Evolutionary conservation across 2,329 filamentous ascomycete genomes (phyloP).

Genomic region (Rasamsonia emersonii): DNA sequence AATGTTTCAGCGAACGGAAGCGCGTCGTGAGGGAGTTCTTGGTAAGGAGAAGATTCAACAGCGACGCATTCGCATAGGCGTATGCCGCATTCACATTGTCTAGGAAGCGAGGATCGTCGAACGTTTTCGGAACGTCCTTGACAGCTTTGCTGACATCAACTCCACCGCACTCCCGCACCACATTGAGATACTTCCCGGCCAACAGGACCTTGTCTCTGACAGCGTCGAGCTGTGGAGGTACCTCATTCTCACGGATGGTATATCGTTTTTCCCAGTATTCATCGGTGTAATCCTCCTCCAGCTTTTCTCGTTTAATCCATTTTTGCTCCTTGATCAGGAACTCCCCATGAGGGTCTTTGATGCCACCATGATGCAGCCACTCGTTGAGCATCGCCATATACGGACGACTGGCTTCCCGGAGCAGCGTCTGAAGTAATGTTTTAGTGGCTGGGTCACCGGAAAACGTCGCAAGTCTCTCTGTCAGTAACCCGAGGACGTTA

Average conservation of each 20-base stretch:
- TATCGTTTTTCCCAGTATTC: conserved; percentile 99
- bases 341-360: conserved; percentile 87
- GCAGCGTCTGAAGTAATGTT: conserved; percentile 67
- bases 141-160: conserved; percentile 87
- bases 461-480: conserved; percentile 75
- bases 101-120: conserved; percentile 84
- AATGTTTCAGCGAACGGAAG: conserved; percentile 88
- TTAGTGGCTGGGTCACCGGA: conserved; percentile 87
- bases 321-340: conserved; percentile 95
- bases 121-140: conserved; percentile 78
- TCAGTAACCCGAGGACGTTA: conserved; percentile 80
- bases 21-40: conserved; percentile 84
- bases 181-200: conserved; percentile 95
- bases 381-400: conserved; percentile 99
- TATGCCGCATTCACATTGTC: conserved; percentile 96
- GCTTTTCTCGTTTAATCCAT: conserved; percentile 79
- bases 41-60: conserved; percentile 83
- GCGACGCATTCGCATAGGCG: conserved; percentile 86
- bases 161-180: conserved; percentile 92
- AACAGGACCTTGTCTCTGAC: conserved; percentile 92
- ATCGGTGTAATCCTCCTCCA: conserved; percentile 96
- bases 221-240: conserved; percentile 82
- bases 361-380: conserved; percentile 93
- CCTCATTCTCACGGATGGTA: conserved; percentile 81
- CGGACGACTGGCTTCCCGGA: conserved; percentile 81